Evolutionary conservation across 805 yeast species (phyloP), one percentile per base, ranked within the genome.

Genomic region (Saccharomycopsis fermentans): DNA sequence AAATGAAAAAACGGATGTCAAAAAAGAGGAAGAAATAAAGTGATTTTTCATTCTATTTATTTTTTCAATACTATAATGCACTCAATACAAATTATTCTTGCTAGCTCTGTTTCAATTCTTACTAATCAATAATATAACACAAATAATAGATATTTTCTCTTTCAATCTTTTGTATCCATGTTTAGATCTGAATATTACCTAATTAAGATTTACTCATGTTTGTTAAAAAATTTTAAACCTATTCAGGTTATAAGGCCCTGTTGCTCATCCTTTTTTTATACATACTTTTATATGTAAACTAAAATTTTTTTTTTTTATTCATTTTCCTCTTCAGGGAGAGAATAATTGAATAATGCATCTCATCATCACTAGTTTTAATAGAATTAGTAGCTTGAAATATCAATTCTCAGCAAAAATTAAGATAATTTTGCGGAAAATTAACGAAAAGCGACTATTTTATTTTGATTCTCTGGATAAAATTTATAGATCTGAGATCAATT

Each of bases 131-230:
- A 32, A 32, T 32, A 32, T n/a, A 32, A 32, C 35, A 32, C 35
- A 32, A 9, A 32, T 32, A 32, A 32, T 32, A 32, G 35, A 32
- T 32, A 32, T 32, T 32, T 32, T 6, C 6, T 32, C 2, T 6
- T 32, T 9, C 12, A 2, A 32, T 11, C 8, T 6, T 32, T 9
- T 32, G 35, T 32, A 32, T 9, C 12, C 12, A n/a, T n/a, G n/a
- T 32, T 32, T 32, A 32, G 12, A 3, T 32, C 12, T 32, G 12
- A 9, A 6, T 32, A 4, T 32, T 32, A 2, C 35, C 35, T 32
- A 32, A 32, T 32, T 9, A 11, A 32, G 35, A 32, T 3, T 32
- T 32, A 35, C 52, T 32, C 69, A 37, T 37, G 43, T 37, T 21
- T n/a, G 43, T n/a, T 37, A 37, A 37, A 2, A 37, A n/a, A n/a